Base-by-base conservation (phyloP, 345 rosid species). In the Cardiospermum halicacabum region DNA sequence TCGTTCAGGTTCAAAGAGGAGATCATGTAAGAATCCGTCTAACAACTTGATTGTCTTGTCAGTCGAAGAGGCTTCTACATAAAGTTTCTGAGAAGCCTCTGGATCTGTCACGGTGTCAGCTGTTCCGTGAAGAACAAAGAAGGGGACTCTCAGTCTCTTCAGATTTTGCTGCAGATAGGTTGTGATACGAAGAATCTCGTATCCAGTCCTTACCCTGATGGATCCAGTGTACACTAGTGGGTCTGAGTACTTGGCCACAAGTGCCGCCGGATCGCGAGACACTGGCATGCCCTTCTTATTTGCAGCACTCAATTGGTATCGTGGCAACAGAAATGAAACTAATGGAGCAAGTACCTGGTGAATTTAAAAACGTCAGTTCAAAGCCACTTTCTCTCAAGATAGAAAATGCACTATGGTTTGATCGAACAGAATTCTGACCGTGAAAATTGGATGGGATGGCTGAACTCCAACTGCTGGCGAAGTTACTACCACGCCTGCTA, bases 401-500 rank as follows among this genome's bases (percentile, higher is more conserved):
- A 22, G 5, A 55, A 2, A 19, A 50, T 11, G 26, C 3, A 18
- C 5, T 7, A 13, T 40, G 36, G 49, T 56, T 25, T 68, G 18
- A 18, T 2, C 18, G 13, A 3, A 34, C 49, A 13, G 53, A 24
- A 66, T 47, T 58, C 84, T 69, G 74, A 85, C 99, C 58, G 75
- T 50, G 40, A 81, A 88, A 51, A 94, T 84, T 5, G 97, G 96
- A 85, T 94, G 95, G 0, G 95, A 82, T 22, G 97, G 97, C 80
- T 91, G 88, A 66, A 94, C 99, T 64, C 99, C 95, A 31, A 91
- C 86, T 16, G 99, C 97, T 13, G 99, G 97, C 57, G 99, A 94
- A 74, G 99, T 94, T 58, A 94, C 69, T 13, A 83, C 83, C 18
- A 91, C 54, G 51, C 96, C 99, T 60, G 90, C 76, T 62, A 89